Base-by-base conservation (phyloP, 2,329 filamentous ascomycete genomes). In the Hyphodiscus sp. region DNA sequence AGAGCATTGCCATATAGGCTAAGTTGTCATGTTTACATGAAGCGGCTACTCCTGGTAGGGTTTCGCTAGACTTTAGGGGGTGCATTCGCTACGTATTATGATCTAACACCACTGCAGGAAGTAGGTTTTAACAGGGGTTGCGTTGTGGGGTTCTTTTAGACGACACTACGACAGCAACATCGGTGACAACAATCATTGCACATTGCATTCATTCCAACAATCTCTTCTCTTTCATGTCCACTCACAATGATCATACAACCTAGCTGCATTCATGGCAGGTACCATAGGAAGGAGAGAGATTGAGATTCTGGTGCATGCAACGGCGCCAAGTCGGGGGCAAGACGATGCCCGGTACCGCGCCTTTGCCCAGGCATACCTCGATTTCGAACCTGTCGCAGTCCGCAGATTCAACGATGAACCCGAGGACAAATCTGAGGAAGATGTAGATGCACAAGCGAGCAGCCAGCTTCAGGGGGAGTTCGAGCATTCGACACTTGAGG, bases 391-490 rank as follows among this genome's bases (percentile, higher is more conserved):
- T 13, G 49, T 48, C 20, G 57, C 45, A 18, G 45, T 55, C 16
- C 44, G 51, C 18, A 52, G 20, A 29, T 23, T 67, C 23, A 42
- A 51, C 7, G 33, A 52, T 3, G 38, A 51, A 7, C 33, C 41
- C 18, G 1, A 29, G 26, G 23, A 41, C 11, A 19, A 10, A n/a
- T 18, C 38, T 20, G 18, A 20, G 13, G 50, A 44, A 15, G 51
- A 74, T 72, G 38, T 64, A 66, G 60, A 75, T 74, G 47, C 71
- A 69, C 49, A 75, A 71, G 16, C 70, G 65, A 56, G 74, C 71
- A 30, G 71, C 71, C 59, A 62, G 44, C 33, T 58, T 29, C 55
- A 57, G n/a, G 56, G 56, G 15, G 58, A 61, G 41, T 26, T 57
- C 15, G 41, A 41, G 3, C 43, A 58, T 30, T 60, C 50, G 16